Percentiles rank a stretch among this genome's conserved stretches.
phyloP scores from a whole-genome alignment of 2,329 filamentous ascomycete genomes.

The Neonectria neomacrospora region DNA sequence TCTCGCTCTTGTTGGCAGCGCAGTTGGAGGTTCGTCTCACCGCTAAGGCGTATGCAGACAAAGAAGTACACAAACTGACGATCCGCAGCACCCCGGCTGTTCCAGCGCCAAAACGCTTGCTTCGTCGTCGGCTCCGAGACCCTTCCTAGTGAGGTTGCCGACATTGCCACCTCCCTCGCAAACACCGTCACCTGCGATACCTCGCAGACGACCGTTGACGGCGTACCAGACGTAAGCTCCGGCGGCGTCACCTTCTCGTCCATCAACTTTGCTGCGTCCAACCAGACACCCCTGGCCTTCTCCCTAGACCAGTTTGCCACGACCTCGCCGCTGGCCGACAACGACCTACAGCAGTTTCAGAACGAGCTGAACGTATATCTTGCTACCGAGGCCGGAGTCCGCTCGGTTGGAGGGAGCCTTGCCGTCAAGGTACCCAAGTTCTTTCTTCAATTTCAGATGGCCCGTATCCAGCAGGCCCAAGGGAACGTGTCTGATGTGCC shows the following conservation, averaged over 20 bases:
- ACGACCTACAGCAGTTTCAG: slow-evolving; percentile 63
- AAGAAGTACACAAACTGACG: not conserved
- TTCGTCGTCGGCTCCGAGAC: slow-evolving; percentile 63
- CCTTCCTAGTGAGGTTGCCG: slow-evolving; percentile 62
- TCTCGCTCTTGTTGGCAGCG: slow-evolving; percentile 31
- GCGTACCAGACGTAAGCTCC: slow-evolving; percentile 67
- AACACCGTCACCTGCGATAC: slow-evolving; percentile 61
- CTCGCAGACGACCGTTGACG: slow-evolving; percentile 58
- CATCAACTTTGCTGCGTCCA: slow-evolving; percentile 66
- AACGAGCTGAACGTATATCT: slow-evolving; percentile 66
- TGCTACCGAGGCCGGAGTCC: slow-evolving; percentile 68
- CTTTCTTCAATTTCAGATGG: slow-evolving; percentile 69
- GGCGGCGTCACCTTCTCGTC: slow-evolving; percentile 61
- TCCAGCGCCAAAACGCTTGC: slow-evolving; percentile 56
- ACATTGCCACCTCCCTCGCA: slow-evolving; percentile 55
- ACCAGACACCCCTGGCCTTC: slow-evolving; percentile 62
- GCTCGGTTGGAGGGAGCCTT: slow-evolving; percentile 63
- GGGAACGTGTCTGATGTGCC: slow-evolving; percentile 63
- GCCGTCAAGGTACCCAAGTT: slow-evolving; percentile 72
- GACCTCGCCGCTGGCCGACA: slow-evolving; percentile 57
- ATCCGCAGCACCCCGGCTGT: slow-evolving; percentile 28
- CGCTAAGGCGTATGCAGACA: not conserved
- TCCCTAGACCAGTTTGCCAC: slow-evolving; percentile 65
- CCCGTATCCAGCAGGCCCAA: slow-evolving; percentile 68
- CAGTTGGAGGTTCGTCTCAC: slow-evolving; percentile 35